phyloP scores from a whole-genome alignment of 2,329 filamentous ascomycete species.

The Mycosphaerella arachidis region DNA sequence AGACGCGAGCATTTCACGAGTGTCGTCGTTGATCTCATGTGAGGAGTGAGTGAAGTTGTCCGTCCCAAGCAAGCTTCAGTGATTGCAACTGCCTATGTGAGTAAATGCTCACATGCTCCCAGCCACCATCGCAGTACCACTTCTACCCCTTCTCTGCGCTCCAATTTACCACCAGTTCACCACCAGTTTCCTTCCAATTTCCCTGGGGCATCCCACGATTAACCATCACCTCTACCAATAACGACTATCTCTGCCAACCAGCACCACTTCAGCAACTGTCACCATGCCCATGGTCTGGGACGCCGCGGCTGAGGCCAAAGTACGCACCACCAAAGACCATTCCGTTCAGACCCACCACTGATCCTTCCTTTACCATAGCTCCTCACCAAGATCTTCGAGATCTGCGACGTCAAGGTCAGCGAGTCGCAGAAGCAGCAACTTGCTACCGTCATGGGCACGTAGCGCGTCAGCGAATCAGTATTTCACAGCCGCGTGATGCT shows the following conservation, averaged over 20 bases:
- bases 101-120: neutral
- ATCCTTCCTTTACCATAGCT: constrained; percentile 19
- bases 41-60: neutral
- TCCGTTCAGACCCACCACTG: neutral
- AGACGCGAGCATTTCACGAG: too few species aligned
- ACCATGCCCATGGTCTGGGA: constrained; percentile 33
- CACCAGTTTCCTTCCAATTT: neutral
- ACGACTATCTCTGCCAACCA: neutral
- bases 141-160: neutral
- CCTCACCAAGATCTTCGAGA: constrained; percentile 26
- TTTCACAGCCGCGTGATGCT: too few species aligned
- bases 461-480: constrained; percentile 4
- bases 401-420: constrained; percentile 29
- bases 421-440: constrained; percentile 20
- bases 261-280: neutral
- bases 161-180: neutral
- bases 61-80: neutral
- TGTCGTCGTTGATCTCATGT: neutral
- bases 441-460: constrained; percentile 28
- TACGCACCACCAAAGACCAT: constrained; percentile 7
- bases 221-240: neutral
- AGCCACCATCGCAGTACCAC: neutral
- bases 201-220: neutral
- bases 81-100: neutral
- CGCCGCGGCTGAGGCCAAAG: constrained; percentile 29